Conservation (phyloP, 108 stramenopile species). For the Mediolabrus comicus region DNA sequence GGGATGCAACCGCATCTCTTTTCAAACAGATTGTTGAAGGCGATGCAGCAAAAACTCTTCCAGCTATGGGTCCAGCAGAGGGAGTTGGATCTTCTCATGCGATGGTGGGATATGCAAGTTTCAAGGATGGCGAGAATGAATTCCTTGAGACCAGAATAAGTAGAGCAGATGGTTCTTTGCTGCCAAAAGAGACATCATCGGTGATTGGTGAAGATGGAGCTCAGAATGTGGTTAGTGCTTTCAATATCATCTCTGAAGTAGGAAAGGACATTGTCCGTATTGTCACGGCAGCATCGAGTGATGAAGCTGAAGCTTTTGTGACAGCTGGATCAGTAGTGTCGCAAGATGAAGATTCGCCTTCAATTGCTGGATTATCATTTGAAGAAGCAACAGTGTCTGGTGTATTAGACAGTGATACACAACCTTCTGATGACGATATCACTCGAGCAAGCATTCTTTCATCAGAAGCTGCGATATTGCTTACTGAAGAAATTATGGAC, state of each 20-base stretch:
- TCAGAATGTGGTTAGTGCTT: constrained; percentile 48
- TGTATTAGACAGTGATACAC: constrained; percentile 5
- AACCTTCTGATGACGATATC: constrained; percentile 19
- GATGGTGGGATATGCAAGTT: constrained; percentile 66
- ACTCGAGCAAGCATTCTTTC: constrained; percentile 36
- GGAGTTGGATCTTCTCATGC: constrained; percentile 66
- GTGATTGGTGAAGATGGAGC: constrained; percentile 58
- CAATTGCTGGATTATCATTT: constrained; percentile 37
- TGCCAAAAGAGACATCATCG: constrained; percentile 51
- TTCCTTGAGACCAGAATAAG: constrained; percentile 73
- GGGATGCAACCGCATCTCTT: constrained; percentile 56
- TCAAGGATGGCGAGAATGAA: constrained; percentile 65
- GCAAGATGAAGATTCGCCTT: constrained; percentile 23
- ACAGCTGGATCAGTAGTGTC: constrained; percentile 17
- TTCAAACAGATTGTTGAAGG: constrained; percentile 42
- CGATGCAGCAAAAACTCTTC: constrained; percentile 26
- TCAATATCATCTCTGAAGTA: constrained; percentile 54
- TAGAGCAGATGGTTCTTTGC: constrained; percentile 42
- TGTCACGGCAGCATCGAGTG: constrained; percentile 61
- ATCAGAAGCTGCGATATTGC: constrained; percentile 51
- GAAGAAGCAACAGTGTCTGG: constrained; percentile 42
- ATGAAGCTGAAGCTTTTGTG: constrained; percentile 48
- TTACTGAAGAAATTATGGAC: constrained; percentile 74
- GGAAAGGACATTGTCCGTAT: constrained; percentile 78
- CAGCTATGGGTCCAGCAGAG: constrained; percentile 53